Base-by-base conservation (phyloP, 2,329 filamentous ascomycete genomes). In the Microcera coccophila region DNA sequence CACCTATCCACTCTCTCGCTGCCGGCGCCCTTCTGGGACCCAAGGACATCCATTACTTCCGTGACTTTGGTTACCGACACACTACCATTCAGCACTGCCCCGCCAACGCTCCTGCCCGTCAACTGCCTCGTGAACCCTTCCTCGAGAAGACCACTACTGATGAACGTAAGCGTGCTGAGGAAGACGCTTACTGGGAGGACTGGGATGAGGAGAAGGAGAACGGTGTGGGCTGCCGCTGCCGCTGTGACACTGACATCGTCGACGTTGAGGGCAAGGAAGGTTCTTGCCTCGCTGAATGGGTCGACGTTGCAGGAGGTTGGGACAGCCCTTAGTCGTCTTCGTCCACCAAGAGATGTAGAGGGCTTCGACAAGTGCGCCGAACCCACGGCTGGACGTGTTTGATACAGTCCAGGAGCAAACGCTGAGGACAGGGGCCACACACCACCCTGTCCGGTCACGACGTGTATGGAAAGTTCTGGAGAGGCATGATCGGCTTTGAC, bases 71-170 rank as follows among this genome's bases (percentile, higher is more conserved):
- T 42, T 98, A 98, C 71, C 82, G 93, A 61, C 93, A 98, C 69
- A 98, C 93, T 5, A 98, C 93, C 3, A 98, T 98, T 62, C 91
- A 97, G 69, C 93, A 98, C 68, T 98, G 93, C 61, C 93, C 93
- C 2, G 90, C 90, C 41, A 98, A 98, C 62, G 93, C 93, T 3
- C 93, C 91, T 0, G 83, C 85, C 11, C 83, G 87, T 36, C 93
- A 98, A 68, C 76, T 95, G 33, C 81, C 85, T 4, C 81, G 89
- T 44, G 76, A 82, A 39, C 89, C 88, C 1, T 96, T 76, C 63
- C 79, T 95, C 14, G 90, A 96, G 66, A 81, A 71, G 71, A 93
- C 87, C 14, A 94, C 87, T 0, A 59, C 75, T 12, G 86, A 95
- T 53, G 84, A 90, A 62, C 90, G 87, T 69, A 84, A 87, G 67